Conservation (phyloP, 1,284 basidiomycete species). For the Ustilago nuda region DNA sequence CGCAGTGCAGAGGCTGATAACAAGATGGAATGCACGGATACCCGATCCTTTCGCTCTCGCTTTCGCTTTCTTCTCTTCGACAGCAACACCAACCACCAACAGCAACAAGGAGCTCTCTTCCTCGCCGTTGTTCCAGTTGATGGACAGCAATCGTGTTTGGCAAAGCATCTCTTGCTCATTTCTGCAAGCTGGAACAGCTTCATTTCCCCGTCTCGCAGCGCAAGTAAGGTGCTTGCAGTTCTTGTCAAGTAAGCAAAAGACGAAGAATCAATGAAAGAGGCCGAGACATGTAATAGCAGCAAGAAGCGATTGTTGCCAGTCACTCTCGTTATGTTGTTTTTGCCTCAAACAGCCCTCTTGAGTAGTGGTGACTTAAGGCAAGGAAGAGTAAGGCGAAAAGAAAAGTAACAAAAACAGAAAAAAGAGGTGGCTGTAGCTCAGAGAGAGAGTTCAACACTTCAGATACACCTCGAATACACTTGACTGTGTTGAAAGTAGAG, state of each 20-base stretch:
- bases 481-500: no score
- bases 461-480: conserved; percentile 1
- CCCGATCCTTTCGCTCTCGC: conserved; percentile 2
- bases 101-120: neutral
- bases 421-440: conserved; percentile 10
- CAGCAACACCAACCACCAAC: neutral
- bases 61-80: neutral
- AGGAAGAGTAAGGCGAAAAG: neutral
- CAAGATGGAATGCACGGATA: conserved; percentile 19
- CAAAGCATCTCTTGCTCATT: neutral
- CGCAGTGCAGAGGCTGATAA: neutral
- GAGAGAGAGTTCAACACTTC: conserved; percentile 5
- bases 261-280: neutral
- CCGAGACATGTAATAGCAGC: conserved; percentile 5
- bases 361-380: neutral
- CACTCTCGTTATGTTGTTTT: neutral
- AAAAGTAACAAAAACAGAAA: neutral
- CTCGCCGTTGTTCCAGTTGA: neutral
- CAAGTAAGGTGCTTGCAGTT: neutral
- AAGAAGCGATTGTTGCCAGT: neutral
- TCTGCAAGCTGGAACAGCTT: neutral
- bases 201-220: neutral
- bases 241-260: neutral
- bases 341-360: neutral
- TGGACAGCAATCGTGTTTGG: neutral